Conservation (phyloP, 495 filamentous ascomycete species). For the Trichoderma virens region DNA sequence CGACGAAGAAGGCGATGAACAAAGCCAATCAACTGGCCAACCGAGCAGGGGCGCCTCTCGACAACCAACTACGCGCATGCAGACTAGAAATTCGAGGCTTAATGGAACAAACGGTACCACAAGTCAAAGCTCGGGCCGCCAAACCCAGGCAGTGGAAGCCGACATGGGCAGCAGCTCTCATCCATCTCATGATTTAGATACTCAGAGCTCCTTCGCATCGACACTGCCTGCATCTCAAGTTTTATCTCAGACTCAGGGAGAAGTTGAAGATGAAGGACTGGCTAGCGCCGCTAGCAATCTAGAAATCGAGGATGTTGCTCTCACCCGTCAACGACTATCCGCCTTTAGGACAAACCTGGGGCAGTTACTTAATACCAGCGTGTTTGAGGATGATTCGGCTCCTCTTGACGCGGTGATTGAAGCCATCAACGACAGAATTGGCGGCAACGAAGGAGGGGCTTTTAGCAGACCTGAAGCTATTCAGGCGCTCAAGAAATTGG, state of each 20-base stretch:
- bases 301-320: conserved; percentile 32
- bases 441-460: conserved; percentile 34
- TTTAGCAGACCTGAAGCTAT: conserved; percentile 70
- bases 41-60: conserved; percentile 13
- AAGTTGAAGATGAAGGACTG: conserved; percentile 29
- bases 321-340: conserved; percentile 56
- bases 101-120: neutral
- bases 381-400: conserved; percentile 77
- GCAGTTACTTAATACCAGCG: conserved; percentile 61
- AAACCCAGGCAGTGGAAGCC: conserved; percentile 10
- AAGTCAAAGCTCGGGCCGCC: neutral
- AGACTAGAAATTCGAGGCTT: neutral
- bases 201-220: conserved; percentile 39
- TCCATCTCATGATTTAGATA: conserved; percentile 27
- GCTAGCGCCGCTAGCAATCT: conserved; percentile 29
- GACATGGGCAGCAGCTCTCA: conserved; percentile 13
- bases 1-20: conserved; percentile 23
- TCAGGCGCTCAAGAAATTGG: conserved; percentile 69
- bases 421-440: conserved; percentile 69
- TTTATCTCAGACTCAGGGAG: conserved; percentile 25
- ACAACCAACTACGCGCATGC: conserved; percentile 7
- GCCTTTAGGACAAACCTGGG: conserved; percentile 76
- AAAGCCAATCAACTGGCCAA: conserved; percentile 1
- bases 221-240: conserved; percentile 39
- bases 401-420: conserved; percentile 65